Evolutionary conservation across 2,329 filamentous ascomycete genomes (phyloP).

Genomic region (Hymenoscyphus infarciens): DNA sequence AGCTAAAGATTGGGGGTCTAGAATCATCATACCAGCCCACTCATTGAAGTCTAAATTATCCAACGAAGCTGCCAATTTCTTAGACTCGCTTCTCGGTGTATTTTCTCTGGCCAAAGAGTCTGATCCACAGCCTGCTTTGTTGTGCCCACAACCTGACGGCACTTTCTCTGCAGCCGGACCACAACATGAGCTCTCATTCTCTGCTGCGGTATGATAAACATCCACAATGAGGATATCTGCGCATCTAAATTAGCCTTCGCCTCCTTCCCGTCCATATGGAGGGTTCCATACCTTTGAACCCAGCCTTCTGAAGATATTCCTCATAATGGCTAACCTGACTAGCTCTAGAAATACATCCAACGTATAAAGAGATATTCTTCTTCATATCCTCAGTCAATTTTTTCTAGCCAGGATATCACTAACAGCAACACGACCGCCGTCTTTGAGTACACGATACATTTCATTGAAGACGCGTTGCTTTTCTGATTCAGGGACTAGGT

Average conservation of each 20-base stretch:
- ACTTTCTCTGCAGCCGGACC: constrained; percentile 3
- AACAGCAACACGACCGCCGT: constrained; percentile 55
- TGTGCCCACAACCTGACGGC: constrained; percentile 1
- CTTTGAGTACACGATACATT: constrained; percentile 54
- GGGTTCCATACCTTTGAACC: constrained; percentile 43
- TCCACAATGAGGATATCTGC: constrained; percentile 45
- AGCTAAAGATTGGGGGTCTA: neutral
- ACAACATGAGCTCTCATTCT: constrained; percentile 16
- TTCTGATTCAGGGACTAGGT: constrained; percentile 51
- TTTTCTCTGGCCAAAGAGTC: neutral
- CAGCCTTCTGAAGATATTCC: constrained; percentile 46
- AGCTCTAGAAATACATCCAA: constrained; percentile 58
- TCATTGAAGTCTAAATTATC: constrained; percentile 45
- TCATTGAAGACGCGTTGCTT: constrained; percentile 54
- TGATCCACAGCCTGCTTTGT: neutral
- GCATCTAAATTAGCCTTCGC: neutral
- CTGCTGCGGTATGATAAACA: constrained; percentile 38
- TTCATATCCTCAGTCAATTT: constrained; percentile 46
- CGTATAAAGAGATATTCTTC: constrained; percentile 49
- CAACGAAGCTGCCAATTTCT: constrained; percentile 8
- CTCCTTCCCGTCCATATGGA: neutral
- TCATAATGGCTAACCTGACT: constrained; percentile 51
- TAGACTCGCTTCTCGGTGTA: neutral
- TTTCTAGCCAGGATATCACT: constrained; percentile 56
- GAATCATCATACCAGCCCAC: constrained; percentile 44